phyloP scores from a whole-genome alignment of 345 rosid genomes.

The Syzygium grande region DNA sequence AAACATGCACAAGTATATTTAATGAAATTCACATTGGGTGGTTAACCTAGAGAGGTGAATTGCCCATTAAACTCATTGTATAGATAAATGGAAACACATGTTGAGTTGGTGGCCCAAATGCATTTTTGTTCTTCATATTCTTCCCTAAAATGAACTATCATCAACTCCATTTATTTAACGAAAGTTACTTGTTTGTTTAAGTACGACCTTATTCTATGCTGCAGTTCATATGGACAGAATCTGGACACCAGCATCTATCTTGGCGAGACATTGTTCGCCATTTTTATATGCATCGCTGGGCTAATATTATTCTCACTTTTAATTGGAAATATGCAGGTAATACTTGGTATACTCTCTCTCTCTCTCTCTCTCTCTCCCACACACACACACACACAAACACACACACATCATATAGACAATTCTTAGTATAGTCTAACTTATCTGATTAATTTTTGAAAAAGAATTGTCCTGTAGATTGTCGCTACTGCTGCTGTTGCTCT shows the following conservation, averaged over 20 bases:
- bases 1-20: neutral
- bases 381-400: neutral
- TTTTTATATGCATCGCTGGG: slow-evolving; percentile 58
- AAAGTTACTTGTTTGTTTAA: neutral
- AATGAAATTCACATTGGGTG: neutral
- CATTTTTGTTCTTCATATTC: neutral
- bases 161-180: neutral
- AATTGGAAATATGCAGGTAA: slow-evolving; percentile 97
- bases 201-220: neutral
- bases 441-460: neutral
- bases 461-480: neutral
- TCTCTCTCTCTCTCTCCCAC: neutral
- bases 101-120: neutral
- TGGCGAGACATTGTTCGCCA: slow-evolving; percentile 72
- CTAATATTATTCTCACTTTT: slow-evolving; percentile 64
- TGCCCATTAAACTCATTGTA: neutral
- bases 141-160: neutral
- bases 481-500: neutral
- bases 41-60: neutral
- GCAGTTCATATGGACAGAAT: slow-evolving; percentile 82
- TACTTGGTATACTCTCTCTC: neutral
- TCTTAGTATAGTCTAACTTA: neutral
- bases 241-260: slow-evolving; percentile 59
- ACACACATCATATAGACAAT: neutral
- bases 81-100: neutral